A percentile compares a stretch with the other conserved stretches of the same genome.
phyloP scores from a whole-genome alignment of 805 yeast genomes.

The Zygosaccharomyces gambellarensis region DNA sequence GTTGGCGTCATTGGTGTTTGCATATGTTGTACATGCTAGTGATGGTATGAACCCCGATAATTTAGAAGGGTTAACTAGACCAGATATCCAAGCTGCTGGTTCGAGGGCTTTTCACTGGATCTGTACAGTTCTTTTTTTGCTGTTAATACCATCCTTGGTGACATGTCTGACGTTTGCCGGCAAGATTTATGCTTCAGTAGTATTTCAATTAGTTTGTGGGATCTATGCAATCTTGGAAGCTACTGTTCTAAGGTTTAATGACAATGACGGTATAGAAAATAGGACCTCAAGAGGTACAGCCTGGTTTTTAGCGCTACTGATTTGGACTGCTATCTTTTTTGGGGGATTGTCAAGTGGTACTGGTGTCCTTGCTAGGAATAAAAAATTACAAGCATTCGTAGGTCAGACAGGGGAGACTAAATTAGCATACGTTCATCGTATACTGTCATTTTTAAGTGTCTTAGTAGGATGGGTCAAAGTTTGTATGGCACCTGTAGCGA shows the following conservation, averaged over 20 bases:
- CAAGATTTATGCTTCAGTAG: conserved; percentile 40
- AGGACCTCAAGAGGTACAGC: conserved; percentile 62
- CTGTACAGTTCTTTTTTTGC: conserved; percentile 41
- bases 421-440: conserved; percentile 38
- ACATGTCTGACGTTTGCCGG: conserved; percentile 54
- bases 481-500: conserved; percentile 75
- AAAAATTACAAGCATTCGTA: conserved; percentile 35
- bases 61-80: conserved; percentile 33
- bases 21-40: conserved; percentile 1
- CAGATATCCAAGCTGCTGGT: conserved; percentile 42
- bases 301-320: conserved; percentile 50
- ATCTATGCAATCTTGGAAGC: conserved; percentile 55
- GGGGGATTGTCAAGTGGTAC: conserved; percentile 57
- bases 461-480: conserved; percentile 73
- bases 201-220: conserved; percentile 44
- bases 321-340: conserved; percentile 42
- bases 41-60: conserved; percentile 34
- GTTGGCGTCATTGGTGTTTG: background rate
- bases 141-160: conserved; percentile 54
- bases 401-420: conserved; percentile 37
- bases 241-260: conserved; percentile 56
- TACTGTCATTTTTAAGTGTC: conserved; percentile 43
- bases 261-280: conserved; percentile 61
- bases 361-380: conserved; percentile 37
- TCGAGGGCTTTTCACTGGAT: conserved; percentile 66